Evolutionary conservation across 1,284 basidiomycete genomes (phyloP).

Genomic region (Anthracocystis panici-leucophaei): DNA sequence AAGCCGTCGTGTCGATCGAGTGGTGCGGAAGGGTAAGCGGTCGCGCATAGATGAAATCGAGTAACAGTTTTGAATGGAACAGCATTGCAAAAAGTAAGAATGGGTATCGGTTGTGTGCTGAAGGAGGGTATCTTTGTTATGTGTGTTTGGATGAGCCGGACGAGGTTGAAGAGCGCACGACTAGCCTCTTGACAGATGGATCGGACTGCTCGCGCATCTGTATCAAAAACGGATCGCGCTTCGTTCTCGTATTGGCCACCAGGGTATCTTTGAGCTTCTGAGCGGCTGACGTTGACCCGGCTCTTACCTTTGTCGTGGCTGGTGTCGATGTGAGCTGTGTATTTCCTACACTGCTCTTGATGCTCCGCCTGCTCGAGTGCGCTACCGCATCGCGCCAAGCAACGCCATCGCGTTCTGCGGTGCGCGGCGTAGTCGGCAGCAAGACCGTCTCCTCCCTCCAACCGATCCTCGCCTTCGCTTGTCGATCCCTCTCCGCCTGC

Average conservation of each 20-base stretch:
- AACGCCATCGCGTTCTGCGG: background rate
- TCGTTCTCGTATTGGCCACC: conserved; percentile 20
- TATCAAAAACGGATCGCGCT: conserved; percentile 18
- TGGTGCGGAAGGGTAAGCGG: background rate
- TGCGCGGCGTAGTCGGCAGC: background rate
- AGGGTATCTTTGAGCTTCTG: conserved; percentile 6
- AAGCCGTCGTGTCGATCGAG: conserved; percentile 13
- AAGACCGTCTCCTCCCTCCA: conserved; percentile 45
- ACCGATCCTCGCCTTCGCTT: conserved; percentile 74
- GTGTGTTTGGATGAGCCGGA: background rate
- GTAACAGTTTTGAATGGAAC: background rate
- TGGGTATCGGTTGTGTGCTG: background rate
- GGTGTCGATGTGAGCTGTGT: too few relatives aligned
- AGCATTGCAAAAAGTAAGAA: background rate
- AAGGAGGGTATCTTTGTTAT: conserved; percentile 2
- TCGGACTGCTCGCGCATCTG: conserved; percentile 4
- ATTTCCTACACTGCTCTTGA: background rate
- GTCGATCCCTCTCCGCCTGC: conserved; percentile 78
- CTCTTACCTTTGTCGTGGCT: background rate
- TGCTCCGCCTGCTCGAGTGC: background rate
- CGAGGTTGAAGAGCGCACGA: conserved; percentile 2
- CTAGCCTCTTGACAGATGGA: too few relatives aligned
- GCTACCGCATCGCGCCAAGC: background rate
- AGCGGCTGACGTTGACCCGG: background rate
- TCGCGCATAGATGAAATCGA: background rate